phyloP scores from a whole-genome alignment of 495 filamentous ascomycete species.

The Hypoxylon perforatum region DNA sequence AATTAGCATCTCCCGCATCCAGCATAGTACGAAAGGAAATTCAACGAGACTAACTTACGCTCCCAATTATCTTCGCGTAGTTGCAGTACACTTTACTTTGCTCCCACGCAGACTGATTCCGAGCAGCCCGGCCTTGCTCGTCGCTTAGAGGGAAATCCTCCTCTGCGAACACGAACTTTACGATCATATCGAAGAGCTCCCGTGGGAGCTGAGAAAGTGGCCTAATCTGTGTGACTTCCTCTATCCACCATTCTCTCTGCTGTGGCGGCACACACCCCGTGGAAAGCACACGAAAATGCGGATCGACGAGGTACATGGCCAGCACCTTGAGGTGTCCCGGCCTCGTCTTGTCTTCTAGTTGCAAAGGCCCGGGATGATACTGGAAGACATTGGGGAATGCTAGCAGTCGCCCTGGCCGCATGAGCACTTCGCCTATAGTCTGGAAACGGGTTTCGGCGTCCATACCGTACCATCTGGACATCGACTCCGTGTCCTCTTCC shows the following conservation, averaged over 20 bases:
- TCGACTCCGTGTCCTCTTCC: too few relatives aligned
- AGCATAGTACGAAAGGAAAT: not conserved
- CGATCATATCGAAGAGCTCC: constrained; percentile 44
- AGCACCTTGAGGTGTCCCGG: constrained; percentile 68
- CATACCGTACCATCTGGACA: too few relatives aligned
- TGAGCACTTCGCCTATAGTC: constrained; percentile 49
- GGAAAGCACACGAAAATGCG: constrained; percentile 59
- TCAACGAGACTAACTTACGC: not conserved
- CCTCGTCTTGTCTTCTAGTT: constrained; percentile 56
- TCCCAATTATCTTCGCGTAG: not conserved
- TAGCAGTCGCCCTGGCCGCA: constrained; percentile 48
- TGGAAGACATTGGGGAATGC: constrained; percentile 59
- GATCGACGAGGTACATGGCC: constrained; percentile 69
- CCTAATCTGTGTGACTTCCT: constrained; percentile 34
- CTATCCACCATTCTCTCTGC: constrained; percentile 56
- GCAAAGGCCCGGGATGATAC: constrained; percentile 63
- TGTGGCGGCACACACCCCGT: constrained; percentile 69
- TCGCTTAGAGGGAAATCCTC: constrained; percentile 39
- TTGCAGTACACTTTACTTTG: constrained; percentile 8
- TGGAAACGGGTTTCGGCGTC: constrained; percentile 37
- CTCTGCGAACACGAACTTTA: constrained; percentile 17
- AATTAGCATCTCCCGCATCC: not conserved
- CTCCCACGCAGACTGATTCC: constrained; percentile 37
- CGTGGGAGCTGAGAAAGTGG: constrained; percentile 23
- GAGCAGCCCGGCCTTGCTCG: constrained; percentile 33